Evolutionary conservation across 2,329 filamentous ascomycete species (phyloP).

Genomic region (Fusarium verticillioides): DNA sequence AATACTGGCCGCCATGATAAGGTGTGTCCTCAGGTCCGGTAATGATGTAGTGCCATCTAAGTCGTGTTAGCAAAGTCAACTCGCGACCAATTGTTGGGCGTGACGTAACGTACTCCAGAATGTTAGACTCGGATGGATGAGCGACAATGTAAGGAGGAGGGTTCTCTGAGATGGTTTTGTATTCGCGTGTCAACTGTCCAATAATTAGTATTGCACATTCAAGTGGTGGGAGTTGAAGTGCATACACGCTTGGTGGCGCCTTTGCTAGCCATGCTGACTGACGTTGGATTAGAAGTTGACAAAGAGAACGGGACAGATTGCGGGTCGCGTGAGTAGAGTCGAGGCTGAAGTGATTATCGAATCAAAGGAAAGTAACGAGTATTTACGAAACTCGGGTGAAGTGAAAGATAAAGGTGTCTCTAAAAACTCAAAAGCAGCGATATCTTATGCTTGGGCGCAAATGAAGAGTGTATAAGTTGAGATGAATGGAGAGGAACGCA

Average conservation of each 20-base stretch:
- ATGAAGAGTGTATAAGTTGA: slow-evolving; percentile 26
- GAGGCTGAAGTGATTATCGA: neutral
- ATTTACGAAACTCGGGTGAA: neutral
- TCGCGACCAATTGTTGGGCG: neutral
- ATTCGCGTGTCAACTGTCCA: slow-evolving; percentile 68
- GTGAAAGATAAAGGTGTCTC: slow-evolving; percentile 1
- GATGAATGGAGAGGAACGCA: slow-evolving; percentile 32
- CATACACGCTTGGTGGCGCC: slow-evolving; percentile 77
- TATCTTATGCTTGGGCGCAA: slow-evolving; percentile 12
- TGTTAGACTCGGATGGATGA: slow-evolving; percentile 90
- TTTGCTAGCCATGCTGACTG: slow-evolving; percentile 71
- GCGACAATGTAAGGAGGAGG: slow-evolving; percentile 90
- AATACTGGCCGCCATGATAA: slow-evolving; percentile 95
- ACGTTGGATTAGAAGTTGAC: neutral
- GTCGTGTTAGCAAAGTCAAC: slow-evolving; percentile 18
- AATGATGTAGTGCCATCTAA: slow-evolving; percentile 92
- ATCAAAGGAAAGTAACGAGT: slow-evolving; percentile 12
- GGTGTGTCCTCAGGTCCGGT: slow-evolving; percentile 94
- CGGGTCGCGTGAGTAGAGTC: slow-evolving; percentile 37
- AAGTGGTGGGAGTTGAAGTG: slow-evolving; percentile 11
- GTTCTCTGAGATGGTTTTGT: slow-evolving; percentile 73
- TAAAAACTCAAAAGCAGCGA: slow-evolving; percentile 7
- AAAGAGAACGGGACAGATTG: slow-evolving; percentile 43
- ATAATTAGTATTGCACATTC: slow-evolving; percentile 35
- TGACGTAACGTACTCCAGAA: slow-evolving; percentile 75